Evolutionary conservation across 1,284 basidiomycete genomes (phyloP).

Genomic region (Volvariella volvacea): DNA sequence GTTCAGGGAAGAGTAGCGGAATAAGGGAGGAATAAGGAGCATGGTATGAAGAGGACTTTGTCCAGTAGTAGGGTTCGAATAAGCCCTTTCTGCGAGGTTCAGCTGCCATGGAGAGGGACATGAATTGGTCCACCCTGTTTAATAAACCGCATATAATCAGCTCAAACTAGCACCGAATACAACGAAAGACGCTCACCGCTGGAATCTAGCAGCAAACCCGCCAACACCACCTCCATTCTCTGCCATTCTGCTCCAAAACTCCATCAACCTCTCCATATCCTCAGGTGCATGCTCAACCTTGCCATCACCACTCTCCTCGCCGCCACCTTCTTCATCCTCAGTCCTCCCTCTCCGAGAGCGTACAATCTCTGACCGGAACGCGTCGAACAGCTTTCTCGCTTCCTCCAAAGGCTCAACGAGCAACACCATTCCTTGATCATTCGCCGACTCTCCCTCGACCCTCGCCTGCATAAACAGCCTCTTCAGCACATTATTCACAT

Average conservation of each 20-base stretch:
- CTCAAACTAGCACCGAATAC: conserved; percentile 1
- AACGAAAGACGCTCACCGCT: conserved; percentile 37
- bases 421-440: conserved; percentile 32
- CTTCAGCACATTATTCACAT: conserved; percentile 34
- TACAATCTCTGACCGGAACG: conserved; percentile 42
- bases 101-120: conserved; percentile 67
- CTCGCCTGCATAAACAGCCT: conserved; percentile 37
- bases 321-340: conserved; percentile 27
- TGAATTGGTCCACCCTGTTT: conserved; percentile 69
- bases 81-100: conserved; percentile 65
- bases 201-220: conserved; percentile 50
- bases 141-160: conserved; percentile 1
- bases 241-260: conserved; percentile 47
- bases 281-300: not conserved
- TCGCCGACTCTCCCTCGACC: conserved; percentile 17
- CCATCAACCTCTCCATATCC: conserved; percentile 43
- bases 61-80: conserved; percentile 73
- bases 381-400: conserved; percentile 43
- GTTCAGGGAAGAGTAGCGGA: conserved; percentile 69
- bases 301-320: conserved; percentile 19
- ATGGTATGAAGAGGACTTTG: conserved; percentile 31
- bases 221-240: conserved; percentile 34
- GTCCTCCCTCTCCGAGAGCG: conserved; percentile 39
- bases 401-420: conserved; percentile 32
- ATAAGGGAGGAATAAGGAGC: conserved; percentile 46